Evolutionary conservation across 148 eudicot genomes (phyloP).

Genomic region (Diospyros kaki): DNA sequence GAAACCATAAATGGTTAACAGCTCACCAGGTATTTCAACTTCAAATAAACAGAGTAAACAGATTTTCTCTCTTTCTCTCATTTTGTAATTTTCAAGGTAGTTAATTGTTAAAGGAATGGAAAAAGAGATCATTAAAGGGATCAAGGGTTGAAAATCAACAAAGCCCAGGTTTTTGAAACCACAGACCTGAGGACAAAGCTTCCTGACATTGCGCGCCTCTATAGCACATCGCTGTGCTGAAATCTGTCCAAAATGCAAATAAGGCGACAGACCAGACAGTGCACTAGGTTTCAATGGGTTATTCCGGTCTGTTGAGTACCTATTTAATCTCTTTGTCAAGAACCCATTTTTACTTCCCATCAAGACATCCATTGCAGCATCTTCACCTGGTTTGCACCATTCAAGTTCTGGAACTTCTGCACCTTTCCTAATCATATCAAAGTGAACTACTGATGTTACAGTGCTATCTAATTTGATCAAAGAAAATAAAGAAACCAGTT

Average conservation of each 20-base stretch:
- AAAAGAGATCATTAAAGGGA: neutral
- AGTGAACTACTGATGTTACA: neutral
- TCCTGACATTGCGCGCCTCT: conserved; percentile 74
- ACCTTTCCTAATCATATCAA: conserved; percentile 59
- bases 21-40: neutral
- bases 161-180: conserved; percentile 10
- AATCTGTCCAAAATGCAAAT: conserved; percentile 94
- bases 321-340: conserved; percentile 69
- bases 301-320: conserved; percentile 69
- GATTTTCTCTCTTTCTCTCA: neutral
- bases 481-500: neutral
- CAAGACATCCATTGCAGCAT: conserved; percentile 71
- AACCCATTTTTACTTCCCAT: conserved; percentile 70
- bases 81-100: too few relatives aligned
- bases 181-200: conserved; percentile 67
- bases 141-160: neutral
- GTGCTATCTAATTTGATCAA: neutral
- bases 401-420: conserved; percentile 86
- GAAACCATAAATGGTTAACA: neutral
- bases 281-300: conserved; percentile 76
- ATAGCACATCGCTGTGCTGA: conserved; percentile 96
- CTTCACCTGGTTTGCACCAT: conserved; percentile 97
- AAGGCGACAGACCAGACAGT: conserved; percentile 92
- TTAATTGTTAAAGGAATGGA: too few relatives aligned
- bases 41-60: neutral